Evolutionary conservation across 2,329 filamentous ascomycete genomes (phyloP), one percentile per base, ranked within the genome.

Genomic region (Dothistroma septosporum): DNA sequence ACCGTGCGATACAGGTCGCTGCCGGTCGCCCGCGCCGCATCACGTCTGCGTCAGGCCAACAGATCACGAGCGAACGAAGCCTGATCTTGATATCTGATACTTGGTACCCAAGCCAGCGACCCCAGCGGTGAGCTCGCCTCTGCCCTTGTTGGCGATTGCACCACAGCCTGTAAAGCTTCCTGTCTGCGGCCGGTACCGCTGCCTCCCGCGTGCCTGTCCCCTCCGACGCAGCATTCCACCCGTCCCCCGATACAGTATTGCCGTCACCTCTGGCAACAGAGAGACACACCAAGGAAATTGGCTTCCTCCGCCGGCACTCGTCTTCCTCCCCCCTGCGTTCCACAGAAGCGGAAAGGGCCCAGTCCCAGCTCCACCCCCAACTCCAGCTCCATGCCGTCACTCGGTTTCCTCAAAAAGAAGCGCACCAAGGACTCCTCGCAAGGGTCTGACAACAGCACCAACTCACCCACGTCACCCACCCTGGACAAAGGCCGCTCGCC

Each of bases 351-450:
- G 57, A 66, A 61, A 60, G 61, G 57, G 35, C 58, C 60, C 57
- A 52, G 61, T 56, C 55, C 62, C 57, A 59, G 55, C 58, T 55
- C 49, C 35, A 58, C 3, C 41, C 41, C 41, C 41, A 19, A 19
- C 41, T n/a, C 41, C 14, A n/a, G 14, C 41, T 44, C 41, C 41
- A 97, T 99, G 94, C 94, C 92, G 87, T 90, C 86, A 78, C 85
- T 97, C 82, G 91, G 91, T 78, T 92, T 97, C 76, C 86, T 97
- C 76, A 97, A 97, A 85, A 97, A 96, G 86, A 96, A 96, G 85
- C 88, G 92, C 85, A 96, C 92, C 80, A 95, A 92, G 86, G 92
- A 97, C 82, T 89, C 87, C 71, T 63, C 69, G 60, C 76, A 79
- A 69, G 79, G 81, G 66, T 77, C 76, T 75, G 62, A 65, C n/a